phyloP scores from a whole-genome alignment of 2,329 filamentous ascomycete genomes.

The Botrytis hyacinthi region DNA sequence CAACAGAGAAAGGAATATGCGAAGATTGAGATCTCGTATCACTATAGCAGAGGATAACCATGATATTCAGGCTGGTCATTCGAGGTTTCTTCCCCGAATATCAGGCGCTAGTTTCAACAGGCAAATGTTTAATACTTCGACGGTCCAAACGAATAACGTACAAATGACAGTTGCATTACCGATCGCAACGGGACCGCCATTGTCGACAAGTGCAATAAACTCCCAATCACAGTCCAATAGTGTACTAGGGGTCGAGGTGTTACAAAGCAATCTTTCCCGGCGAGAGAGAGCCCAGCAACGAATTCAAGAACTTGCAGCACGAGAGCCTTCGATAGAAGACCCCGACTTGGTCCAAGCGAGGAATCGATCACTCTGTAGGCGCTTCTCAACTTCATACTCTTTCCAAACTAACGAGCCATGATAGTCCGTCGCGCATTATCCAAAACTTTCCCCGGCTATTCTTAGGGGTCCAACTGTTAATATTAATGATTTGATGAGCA shows the following conservation, averaged over 20 bases:
- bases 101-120: conserved; percentile 23
- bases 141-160: neutral
- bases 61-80: conserved; percentile 18
- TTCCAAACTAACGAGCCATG: conserved; percentile 14
- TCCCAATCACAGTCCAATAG: conserved; percentile 8
- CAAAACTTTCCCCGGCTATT: conserved; percentile 36
- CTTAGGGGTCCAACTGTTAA: conserved; percentile 9
- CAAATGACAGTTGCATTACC: conserved; percentile 20
- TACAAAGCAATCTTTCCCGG: conserved; percentile 17
- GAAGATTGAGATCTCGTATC: conserved; percentile 43
- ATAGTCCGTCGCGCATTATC: conserved; percentile 31
- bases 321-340: conserved; percentile 30
- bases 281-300: conserved; percentile 31
- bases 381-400: neutral
- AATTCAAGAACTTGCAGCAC: conserved; percentile 32
- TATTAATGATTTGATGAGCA: conserved; percentile 20
- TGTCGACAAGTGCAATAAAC: conserved; percentile 22
- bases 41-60: conserved; percentile 25
- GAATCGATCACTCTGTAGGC: conserved; percentile 27
- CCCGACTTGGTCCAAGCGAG: conserved; percentile 27
- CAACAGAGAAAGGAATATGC: conserved; percentile 69
- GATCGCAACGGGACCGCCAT: conserved; percentile 22
- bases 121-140: conserved; percentile 13
- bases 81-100: conserved; percentile 21
- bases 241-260: conserved; percentile 15